phyloP scores from a whole-genome alignment of 2,329 filamentous ascomycete species.

The Macroventuria anomochaeta region DNA sequence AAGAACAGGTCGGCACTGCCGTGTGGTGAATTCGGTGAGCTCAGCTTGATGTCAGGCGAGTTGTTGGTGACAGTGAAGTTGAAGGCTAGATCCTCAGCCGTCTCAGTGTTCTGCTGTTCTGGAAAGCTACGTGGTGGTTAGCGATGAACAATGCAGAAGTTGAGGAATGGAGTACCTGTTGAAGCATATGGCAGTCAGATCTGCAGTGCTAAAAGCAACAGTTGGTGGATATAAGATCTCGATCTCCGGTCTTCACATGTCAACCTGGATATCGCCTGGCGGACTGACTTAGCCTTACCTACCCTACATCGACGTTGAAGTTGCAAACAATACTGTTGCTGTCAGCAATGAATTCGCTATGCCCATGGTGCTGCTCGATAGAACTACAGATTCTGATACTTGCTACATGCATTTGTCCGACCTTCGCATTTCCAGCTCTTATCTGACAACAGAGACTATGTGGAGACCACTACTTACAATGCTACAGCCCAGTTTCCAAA shows the following conservation, averaged over 20 bases:
- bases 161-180: slow-evolving; percentile 41
- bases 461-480: slow-evolving; percentile 40
- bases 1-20: slow-evolving; percentile 48
- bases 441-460: neutral
- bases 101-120: slow-evolving; percentile 52
- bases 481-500: slow-evolving; percentile 51
- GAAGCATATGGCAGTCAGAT: slow-evolving; percentile 53
- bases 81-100: slow-evolving; percentile 48
- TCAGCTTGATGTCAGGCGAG: slow-evolving; percentile 63
- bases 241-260: slow-evolving; percentile 47
- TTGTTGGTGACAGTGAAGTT: slow-evolving; percentile 51
- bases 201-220: slow-evolving; percentile 46
- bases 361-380: neutral
- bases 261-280: slow-evolving; percentile 12
- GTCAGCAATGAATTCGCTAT: slow-evolving; percentile 17
- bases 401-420: too few relatives aligned
- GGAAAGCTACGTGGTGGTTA: slow-evolving; percentile 45
- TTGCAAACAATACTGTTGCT: slow-evolving; percentile 49
- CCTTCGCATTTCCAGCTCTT: too few relatives aligned
- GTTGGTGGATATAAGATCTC: slow-evolving; percentile 52
- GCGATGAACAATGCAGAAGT: neutral
- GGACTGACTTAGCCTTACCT: slow-evolving; percentile 22
- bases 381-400: neutral
- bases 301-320: slow-evolving; percentile 54
- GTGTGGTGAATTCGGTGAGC: slow-evolving; percentile 48